A percentile compares a stretch with the other conserved stretches of the same genome.
Evolutionary conservation across 1,284 basidiomycete species (phyloP).

Genomic region (Malassezia sp.): DNA sequence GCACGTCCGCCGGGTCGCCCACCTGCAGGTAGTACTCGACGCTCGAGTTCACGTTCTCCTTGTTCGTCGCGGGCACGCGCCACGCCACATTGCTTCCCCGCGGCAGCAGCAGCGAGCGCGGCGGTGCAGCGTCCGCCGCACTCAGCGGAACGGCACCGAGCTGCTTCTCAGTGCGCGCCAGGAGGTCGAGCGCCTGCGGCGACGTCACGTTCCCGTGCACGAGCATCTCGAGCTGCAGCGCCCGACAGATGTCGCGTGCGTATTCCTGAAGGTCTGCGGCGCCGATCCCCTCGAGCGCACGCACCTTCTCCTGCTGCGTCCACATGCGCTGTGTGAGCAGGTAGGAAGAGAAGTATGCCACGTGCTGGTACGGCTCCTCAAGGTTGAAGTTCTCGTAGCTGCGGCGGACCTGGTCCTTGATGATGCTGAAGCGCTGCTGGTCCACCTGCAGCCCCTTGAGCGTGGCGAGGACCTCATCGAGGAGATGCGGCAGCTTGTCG

Average conservation of each 20-base stretch:
- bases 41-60: slow-evolving; percentile 71
- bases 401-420: slow-evolving; percentile 64
- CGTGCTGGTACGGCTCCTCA: slow-evolving; percentile 68
- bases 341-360: slow-evolving; percentile 67
- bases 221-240: slow-evolving; percentile 64
- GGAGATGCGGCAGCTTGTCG: slow-evolving; percentile 74
- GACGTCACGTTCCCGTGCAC: slow-evolving; percentile 75
- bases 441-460: slow-evolving; percentile 61
- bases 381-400: slow-evolving; percentile 63
- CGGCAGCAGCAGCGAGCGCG: slow-evolving; percentile 33
- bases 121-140: slow-evolving; percentile 19
- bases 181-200: slow-evolving; percentile 66
- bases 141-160: slow-evolving; percentile 53
- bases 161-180: slow-evolving; percentile 61
- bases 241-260: slow-evolving; percentile 48
- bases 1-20: slow-evolving; percentile 32
- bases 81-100: slow-evolving; percentile 63
- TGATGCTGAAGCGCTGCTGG: slow-evolving; percentile 63
- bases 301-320: slow-evolving; percentile 69
- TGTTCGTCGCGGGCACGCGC: slow-evolving; percentile 64
- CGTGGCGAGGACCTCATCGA: slow-evolving; percentile 64
- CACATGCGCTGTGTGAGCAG: slow-evolving; percentile 62
- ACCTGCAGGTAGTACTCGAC: slow-evolving; percentile 47
- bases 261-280: slow-evolving; percentile 64
- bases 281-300: slow-evolving; percentile 63